Evolutionary conservation across 1,284 basidiomycete species (phyloP).

Genomic region (Wolfiporia cocos): DNA sequence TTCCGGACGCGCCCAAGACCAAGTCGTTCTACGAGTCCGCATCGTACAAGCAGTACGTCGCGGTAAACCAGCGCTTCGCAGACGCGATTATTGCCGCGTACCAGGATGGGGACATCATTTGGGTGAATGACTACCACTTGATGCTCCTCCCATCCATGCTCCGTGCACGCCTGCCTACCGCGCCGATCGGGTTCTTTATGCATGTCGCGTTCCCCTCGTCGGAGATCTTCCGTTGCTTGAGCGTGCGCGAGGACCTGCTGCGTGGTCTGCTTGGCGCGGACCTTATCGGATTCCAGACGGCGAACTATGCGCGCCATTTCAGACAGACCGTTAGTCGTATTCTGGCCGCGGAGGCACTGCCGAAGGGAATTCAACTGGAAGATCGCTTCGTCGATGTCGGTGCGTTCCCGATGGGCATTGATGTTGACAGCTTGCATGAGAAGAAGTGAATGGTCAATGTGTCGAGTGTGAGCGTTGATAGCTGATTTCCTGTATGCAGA

Average conservation of each 20-base stretch:
- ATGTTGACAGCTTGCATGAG: conserved; percentile 63
- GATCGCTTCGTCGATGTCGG: conserved; percentile 75
- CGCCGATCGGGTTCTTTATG: conserved; percentile 84
- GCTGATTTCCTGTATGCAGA: conserved; percentile 26
- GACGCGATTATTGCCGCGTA: conserved; percentile 70
- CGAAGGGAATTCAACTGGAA: conserved; percentile 73
- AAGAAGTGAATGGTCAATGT: conserved; percentile 45
- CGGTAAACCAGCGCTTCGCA: conserved; percentile 82
- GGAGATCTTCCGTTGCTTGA: conserved; percentile 83
- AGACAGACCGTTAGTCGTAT: conserved; percentile 83
- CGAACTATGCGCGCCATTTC: conserved; percentile 75
- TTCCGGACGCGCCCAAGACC: conserved; percentile 81
- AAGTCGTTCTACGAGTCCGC: conserved; percentile 77
- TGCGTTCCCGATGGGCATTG: conserved; percentile 88
- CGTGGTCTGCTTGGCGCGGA: conserved; percentile 73
- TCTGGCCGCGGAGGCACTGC: conserved; percentile 73
- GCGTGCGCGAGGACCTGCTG: conserved; percentile 60
- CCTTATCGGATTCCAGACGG: conserved; percentile 81
- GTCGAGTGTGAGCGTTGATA: background rate
- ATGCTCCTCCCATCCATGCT: conserved; percentile 79
- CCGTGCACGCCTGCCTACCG: conserved; percentile 51
- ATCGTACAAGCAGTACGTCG: conserved; percentile 73
- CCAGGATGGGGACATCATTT: conserved; percentile 79
- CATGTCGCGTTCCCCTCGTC: conserved; percentile 87
- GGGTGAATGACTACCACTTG: conserved; percentile 85